Conservation (phyloP, 345 rosid species). For the Camelina sativa region DNA sequence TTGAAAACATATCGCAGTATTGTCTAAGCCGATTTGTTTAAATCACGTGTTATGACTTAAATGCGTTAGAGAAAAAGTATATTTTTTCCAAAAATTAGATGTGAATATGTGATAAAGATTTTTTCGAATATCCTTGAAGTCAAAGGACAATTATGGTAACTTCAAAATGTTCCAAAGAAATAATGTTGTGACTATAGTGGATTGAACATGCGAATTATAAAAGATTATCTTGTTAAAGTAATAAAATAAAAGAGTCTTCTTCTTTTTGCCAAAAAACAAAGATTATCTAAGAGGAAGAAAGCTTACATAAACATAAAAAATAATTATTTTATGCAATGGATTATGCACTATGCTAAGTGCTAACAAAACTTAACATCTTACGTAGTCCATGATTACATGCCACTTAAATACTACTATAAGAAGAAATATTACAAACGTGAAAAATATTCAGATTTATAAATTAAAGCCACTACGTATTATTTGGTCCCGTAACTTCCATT, state of each 20-base stretch:
- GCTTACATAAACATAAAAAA: conserved; percentile 4
- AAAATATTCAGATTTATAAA: conserved; percentile 7
- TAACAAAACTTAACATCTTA: background rate
- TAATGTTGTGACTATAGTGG: conserved; percentile 8
- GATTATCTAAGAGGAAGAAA: conserved; percentile 2
- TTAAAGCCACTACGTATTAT: conserved; percentile 16
- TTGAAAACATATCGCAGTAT: background rate
- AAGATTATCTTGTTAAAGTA: conserved; percentile 16
- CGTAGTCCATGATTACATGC: conserved; percentile 6
- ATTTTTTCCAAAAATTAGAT: background rate
- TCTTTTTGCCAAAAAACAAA: background rate
- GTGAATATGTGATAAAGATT: conserved; percentile 2
- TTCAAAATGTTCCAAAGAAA: background rate
- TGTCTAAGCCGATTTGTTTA: background rate
- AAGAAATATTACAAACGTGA: background rate
- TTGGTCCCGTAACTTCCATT: conserved; percentile 22
- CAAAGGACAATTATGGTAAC: conserved; percentile 9
- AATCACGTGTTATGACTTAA: background rate
- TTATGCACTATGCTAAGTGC: background rate
- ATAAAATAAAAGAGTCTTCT: background rate
- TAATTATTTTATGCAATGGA: conserved; percentile 6
- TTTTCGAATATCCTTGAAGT: conserved; percentile 17
- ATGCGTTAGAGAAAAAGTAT: background rate
- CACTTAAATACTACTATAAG: conserved; percentile 17
- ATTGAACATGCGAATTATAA: conserved; percentile 23